A percentile compares a stretch with the other conserved stretches of the same genome.
Evolutionary conservation across 1,284 basidiomycete genomes (phyloP).

Genomic region (Cystobasidium slooffiae): DNA sequence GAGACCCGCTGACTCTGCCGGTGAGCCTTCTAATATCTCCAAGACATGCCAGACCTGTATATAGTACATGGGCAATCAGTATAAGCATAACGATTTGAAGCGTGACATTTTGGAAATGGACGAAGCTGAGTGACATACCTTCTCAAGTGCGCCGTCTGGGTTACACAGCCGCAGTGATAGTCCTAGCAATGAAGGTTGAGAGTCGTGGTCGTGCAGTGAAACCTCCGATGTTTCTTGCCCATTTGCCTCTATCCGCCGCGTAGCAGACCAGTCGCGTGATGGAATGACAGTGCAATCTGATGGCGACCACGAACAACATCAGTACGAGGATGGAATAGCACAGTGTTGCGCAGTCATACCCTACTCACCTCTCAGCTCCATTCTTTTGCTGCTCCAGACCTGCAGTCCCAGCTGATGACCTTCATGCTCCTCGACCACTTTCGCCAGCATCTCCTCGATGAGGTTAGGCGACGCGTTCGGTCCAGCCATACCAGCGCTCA

Average conservation of each 20-base stretch:
- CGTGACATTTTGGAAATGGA: neutral
- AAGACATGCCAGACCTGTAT: slow-evolving; percentile 88
- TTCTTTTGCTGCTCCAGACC: slow-evolving; percentile 89
- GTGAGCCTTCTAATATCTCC: slow-evolving; percentile 92
- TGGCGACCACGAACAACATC: slow-evolving; percentile 1
- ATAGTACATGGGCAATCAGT: too few relatives aligned
- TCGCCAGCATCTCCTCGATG: slow-evolving; percentile 74
- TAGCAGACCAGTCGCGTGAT: slow-evolving; percentile 73
- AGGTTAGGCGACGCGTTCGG: slow-evolving; percentile 53
- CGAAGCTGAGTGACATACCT: slow-evolving; percentile 54
- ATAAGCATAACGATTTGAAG: too few relatives aligned
- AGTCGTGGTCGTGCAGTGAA: slow-evolving; percentile 46
- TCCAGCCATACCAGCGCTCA: slow-evolving; percentile 39
- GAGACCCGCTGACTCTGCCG: slow-evolving; percentile 79
- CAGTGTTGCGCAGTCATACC: neutral
- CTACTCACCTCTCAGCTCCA: slow-evolving; percentile 75
- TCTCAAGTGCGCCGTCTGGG: slow-evolving; percentile 82
- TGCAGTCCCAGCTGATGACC: slow-evolving; percentile 75
- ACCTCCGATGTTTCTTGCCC: slow-evolving; percentile 48
- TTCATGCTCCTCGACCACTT: slow-evolving; percentile 84
- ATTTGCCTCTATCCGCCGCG: slow-evolving; percentile 58
- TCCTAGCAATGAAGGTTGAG: slow-evolving; percentile 76
- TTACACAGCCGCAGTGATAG: slow-evolving; percentile 89
- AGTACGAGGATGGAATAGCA: neutral
- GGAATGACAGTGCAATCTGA: slow-evolving; percentile 82